Evolutionary conservation across 139 green algal genomes (phyloP).

Genomic region (Gonium pectorale): DNA sequence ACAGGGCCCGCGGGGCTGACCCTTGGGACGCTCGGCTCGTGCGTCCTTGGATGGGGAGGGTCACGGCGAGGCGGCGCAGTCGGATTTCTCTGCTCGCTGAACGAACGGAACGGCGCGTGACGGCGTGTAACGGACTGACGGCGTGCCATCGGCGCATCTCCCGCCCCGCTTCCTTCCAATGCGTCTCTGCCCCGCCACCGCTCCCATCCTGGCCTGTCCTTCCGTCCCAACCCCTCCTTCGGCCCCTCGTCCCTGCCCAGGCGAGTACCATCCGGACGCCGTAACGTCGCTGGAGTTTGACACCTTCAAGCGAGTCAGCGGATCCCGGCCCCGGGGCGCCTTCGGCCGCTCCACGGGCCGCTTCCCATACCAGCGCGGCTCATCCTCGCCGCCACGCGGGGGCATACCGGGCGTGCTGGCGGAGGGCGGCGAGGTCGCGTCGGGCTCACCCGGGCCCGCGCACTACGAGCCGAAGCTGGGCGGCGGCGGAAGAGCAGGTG

Average conservation of each 20-base stretch:
- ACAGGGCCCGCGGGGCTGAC: no score
- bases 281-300: constrained; percentile 29
- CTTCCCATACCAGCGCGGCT: constrained; percentile 1
- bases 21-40: no score
- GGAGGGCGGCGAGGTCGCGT: background rate
- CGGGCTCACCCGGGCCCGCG: constrained; percentile 1
- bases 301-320: background rate
- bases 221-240: background rate
- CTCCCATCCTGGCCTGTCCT: no score
- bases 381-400: background rate
- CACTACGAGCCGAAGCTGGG: background rate
- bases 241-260: background rate
- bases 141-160: no score
- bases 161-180: background rate
- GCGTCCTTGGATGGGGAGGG: no score
- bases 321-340: background rate
- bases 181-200: background rate
- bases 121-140: no score
- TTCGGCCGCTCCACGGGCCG: constrained; percentile 20
- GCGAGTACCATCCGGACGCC: constrained; percentile 30
- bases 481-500: background rate
- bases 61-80: no score
- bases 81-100: no score
- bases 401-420: constrained; percentile 12
- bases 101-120: no score